Evolutionary conservation across 805 yeast species (phyloP), one percentile per base, ranked within the genome.

Genomic region (Starmerella bombicola): DNA sequence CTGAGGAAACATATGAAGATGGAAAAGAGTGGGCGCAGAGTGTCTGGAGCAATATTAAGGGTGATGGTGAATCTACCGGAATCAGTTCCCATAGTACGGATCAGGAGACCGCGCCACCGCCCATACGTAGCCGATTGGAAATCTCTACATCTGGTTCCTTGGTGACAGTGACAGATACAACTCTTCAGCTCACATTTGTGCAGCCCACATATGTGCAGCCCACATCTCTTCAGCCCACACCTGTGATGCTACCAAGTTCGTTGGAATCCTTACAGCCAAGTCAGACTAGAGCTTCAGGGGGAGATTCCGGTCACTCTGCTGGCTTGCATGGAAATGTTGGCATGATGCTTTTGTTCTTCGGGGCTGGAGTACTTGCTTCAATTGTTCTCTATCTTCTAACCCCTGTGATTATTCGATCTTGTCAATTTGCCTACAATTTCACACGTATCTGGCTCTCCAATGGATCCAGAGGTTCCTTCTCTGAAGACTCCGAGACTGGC

Each of bases 401-500:
- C 13, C 46, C 46, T 10, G 5, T 36, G 3, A 20, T 36, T 13
- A 19, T 32, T 10, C 32, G 45, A 32, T 8, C 35, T 2, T 2
- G 20, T 20, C 28, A 25, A 20, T 46, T 46, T 24, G 31, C 30
- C 3, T 9, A 20, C 28, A 43, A 46, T 24, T 39, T 38, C 29
- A 8, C 28, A 13, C 19, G 30, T 17, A 20, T 46, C 22, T 15
- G 32, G 8, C 25, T 39, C 24, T 5, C 22, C 40, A 25, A 13
- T 2, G 7, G 5, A 5, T 4, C 33, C 10, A 25, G 26, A 4
- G 28, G 47, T 22, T 44, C 51, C 4, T 52, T 52, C 40, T 3
- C 29, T 5, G 21, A 31, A 3, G 55, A 53, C 37, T 30, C 39
- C 16, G 47, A 41, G 12, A 16, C 45, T 24, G 88, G 88, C 0